Evolutionary conservation across 108 stramenopile genomes (phyloP).

Genomic region (Cyclotella choctawhatcheeana): DNA sequence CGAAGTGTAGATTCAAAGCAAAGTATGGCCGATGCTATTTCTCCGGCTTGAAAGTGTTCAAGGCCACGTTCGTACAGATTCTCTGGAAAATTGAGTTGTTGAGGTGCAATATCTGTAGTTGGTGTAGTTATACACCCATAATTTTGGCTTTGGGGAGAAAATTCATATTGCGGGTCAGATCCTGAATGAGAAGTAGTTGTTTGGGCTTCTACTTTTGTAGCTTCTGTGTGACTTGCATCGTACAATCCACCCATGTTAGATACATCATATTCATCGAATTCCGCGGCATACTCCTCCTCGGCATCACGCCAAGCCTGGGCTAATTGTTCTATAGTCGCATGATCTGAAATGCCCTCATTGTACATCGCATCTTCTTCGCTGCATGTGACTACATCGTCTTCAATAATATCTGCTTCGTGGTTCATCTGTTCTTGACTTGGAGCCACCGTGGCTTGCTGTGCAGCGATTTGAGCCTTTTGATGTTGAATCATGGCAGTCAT

Average conservation of each 20-base stretch:
- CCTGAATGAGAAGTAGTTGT: not conserved
- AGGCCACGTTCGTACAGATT: conserved; percentile 83
- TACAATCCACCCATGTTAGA: conserved; percentile 31
- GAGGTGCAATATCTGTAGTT: conserved; percentile 19
- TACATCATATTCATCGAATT: conserved; percentile 42
- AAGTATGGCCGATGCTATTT: conserved; percentile 80
- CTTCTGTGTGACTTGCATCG: not conserved
- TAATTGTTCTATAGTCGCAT: conserved; percentile 74
- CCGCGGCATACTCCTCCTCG: conserved; percentile 67
- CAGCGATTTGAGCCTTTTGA: no score
- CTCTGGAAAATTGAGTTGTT: conserved; percentile 13
- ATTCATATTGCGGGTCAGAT: conserved; percentile 41
- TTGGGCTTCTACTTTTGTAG: not conserved
- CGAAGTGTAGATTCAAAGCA: conserved; percentile 91
- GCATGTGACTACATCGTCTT: conserved; percentile 33
- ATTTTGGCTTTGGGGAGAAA: conserved; percentile 40
- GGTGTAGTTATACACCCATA: conserved; percentile 33
- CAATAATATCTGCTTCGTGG: conserved; percentile 8
- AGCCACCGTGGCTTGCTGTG: no score
- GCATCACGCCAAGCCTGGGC: conserved; percentile 84
- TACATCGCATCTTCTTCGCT: conserved; percentile 22
- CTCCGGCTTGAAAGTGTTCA: conserved; percentile 74
- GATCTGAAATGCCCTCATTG: conserved; percentile 43
- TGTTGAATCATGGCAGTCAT: conserved; percentile 51
- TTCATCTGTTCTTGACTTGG: conserved; percentile 15